Base-by-base conservation (phyloP, 2,329 filamentous ascomycete genomes). In the Neopestalotiopsis sp. region DNA sequence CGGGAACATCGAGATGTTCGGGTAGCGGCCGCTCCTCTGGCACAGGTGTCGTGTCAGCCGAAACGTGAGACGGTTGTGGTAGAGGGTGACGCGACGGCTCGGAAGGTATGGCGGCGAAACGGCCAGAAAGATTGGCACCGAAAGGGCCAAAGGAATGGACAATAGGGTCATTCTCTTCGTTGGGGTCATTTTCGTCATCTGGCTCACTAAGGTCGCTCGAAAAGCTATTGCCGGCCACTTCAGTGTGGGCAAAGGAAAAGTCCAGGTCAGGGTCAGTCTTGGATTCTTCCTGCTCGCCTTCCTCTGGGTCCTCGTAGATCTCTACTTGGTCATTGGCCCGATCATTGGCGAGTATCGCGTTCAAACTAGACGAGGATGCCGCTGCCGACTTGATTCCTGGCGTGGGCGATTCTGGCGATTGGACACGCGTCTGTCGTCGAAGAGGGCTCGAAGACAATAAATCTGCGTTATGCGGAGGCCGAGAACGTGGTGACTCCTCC, bases 121-220 rank as follows among this genome's bases (percentile, higher is more conserved):
- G 91, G 70, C 89, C 89, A n/a, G 95, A 90, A 49, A 97, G 86
- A 77, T 97, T 94, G 67, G 93, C 92, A 57, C 94, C 94, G 76
- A 93, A 97, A 0, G 94, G 94, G 17, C 94, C 95, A 73, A 98
- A 98, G 0, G 95, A 97, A 80, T 96, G 93, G 20, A 98, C 85
- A 67, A 97, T 90, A 2, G 95, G 95, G 74, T 98, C 96, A 72
- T 98, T 98, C 81, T 98, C 95, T 83, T 98, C 95, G 74, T 95
- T 92, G 0, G 93, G 91, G 71, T 97, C 90, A 65, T 93, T 91
- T 20, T 94, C 90, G 20, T 92, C 90, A 4, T 82, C 78, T 66
- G 81, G 81, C 38, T 88, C 85, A 71, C 85, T 88, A 32, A 87
- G 80, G 65, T 90, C 88, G 76, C 87, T 90, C 7, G 84, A 86